A percentile compares a stretch with the other conserved stretches of the same genome.
Evolutionary conservation across 345 rosid genomes (phyloP).

Genomic region (Nephelium lappaceum): DNA sequence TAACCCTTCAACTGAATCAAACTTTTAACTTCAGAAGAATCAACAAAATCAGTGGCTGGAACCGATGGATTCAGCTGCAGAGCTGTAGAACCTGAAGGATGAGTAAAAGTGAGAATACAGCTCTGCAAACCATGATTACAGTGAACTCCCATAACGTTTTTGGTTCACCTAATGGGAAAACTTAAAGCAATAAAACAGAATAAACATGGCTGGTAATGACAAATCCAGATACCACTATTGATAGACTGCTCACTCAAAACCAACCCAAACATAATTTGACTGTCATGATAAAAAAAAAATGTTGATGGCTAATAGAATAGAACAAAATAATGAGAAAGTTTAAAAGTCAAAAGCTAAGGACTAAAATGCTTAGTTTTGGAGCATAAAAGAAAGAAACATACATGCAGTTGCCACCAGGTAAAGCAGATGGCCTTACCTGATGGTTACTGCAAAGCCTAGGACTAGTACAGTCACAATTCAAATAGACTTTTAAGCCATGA

Average conservation of each 20-base stretch:
- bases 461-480: not conserved
- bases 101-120: conserved; percentile 2
- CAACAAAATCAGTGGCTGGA: conserved; percentile 47
- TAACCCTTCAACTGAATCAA: conserved; percentile 67
- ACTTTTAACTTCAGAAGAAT: conserved; percentile 68
- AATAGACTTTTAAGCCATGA: not conserved
- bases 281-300: not conserved
- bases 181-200: conserved; percentile 5
- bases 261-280: not conserved
- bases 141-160: not conserved
- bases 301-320: not conserved
- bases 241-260: conserved; percentile 1
- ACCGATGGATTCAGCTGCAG: conserved; percentile 62
- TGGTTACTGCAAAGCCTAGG: not conserved
- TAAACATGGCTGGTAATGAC: conserved; percentile 2
- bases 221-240: not conserved
- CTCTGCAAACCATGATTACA: conserved; percentile 6
- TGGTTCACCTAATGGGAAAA: conserved; percentile 2
- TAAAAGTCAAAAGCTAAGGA: not conserved
- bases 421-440: not conserved
- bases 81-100: conserved; percentile 52
- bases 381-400: too few species aligned
- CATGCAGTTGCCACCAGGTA: not conserved
- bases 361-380: not conserved
- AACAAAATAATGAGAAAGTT: not conserved